Conservation (phyloP, 1,139 yeast genomes). For the Saccharomyces hybrid region DNA sequence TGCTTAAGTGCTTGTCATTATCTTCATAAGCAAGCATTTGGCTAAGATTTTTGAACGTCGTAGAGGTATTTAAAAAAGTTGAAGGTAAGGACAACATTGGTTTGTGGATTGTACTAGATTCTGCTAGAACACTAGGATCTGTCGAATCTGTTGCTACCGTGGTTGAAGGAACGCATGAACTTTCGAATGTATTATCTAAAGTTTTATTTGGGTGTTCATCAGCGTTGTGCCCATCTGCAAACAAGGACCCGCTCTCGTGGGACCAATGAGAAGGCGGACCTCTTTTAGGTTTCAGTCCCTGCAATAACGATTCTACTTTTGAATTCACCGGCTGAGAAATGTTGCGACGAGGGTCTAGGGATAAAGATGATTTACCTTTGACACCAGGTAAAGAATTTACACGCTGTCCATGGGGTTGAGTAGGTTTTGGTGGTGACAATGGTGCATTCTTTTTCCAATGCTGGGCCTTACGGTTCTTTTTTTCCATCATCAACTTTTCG, state of each 20-base stretch:
- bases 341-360: conserved; percentile 28
- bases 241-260: not conserved
- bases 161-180: not conserved
- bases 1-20: not conserved
- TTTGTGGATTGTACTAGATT: conserved; percentile 24
- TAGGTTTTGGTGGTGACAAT: not conserved
- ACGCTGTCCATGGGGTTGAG: not conserved
- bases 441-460: not conserved
- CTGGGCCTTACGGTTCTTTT: not conserved
- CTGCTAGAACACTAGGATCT: conserved; percentile 24
- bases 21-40: conserved; percentile 15
- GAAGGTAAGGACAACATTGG: conserved; percentile 21
- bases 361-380: not conserved
- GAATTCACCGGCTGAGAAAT: conserved; percentile 20
- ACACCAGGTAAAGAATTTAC: not conserved
- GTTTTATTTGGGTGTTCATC: not conserved
- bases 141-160: conserved; percentile 1
- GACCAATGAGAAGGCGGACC: not conserved
- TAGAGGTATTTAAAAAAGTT: conserved; percentile 20
- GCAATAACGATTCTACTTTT: conserved; percentile 13
- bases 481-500: not conserved
- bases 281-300: not conserved
- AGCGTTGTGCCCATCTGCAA: not conserved
- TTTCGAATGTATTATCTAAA: not conserved
- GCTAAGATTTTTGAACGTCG: conserved; percentile 25